phyloP scores from a whole-genome alignment of 805 yeast species.

The Naumovozyma castellii region DNA sequence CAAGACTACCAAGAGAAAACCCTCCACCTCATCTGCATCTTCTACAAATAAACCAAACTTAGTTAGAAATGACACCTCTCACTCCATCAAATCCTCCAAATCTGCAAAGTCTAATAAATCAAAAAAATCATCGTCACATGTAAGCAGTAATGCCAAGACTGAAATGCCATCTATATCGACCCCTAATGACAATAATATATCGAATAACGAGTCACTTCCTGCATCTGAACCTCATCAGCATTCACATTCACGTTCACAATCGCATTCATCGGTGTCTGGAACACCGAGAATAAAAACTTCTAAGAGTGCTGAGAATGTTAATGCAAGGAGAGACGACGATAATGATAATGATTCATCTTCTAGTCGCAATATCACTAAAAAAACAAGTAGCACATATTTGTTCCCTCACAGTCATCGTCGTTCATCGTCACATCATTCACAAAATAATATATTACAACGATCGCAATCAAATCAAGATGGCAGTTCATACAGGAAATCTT shows the following conservation, averaged over 20 bases:
- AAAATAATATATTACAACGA: not conserved
- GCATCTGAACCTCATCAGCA: too few relatives aligned
- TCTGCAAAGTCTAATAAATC: slow-evolving; percentile 33
- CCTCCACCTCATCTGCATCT: slow-evolving; percentile 7
- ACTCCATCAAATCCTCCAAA: slow-evolving; percentile 39
- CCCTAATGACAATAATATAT: too few relatives aligned
- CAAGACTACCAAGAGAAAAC: slow-evolving; percentile 26
- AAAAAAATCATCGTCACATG: slow-evolving; percentile 17
- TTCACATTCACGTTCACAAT: not conserved
- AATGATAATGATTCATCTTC: not conserved
- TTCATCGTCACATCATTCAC: slow-evolving; percentile 1
- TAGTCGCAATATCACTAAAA: not conserved
- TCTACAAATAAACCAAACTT: slow-evolving; percentile 31
- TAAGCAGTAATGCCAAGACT: not conserved
- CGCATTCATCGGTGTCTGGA: slow-evolving; percentile 2
- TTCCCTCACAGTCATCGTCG: slow-evolving; percentile 3
- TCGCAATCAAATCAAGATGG: not conserved
- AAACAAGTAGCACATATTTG: not conserved
- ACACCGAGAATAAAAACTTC: slow-evolving; percentile 4
- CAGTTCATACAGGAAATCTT: too few relatives aligned
- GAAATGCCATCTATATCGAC: too few relatives aligned
- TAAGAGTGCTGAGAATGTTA: slow-evolving; percentile 1
- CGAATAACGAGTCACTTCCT: too few relatives aligned
- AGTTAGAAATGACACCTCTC: slow-evolving; percentile 46
- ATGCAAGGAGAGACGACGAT: not conserved